Evolutionary conservation across 2,329 filamentous ascomycete genomes (phyloP).

Genomic region (Fusarium longipes): DNA sequence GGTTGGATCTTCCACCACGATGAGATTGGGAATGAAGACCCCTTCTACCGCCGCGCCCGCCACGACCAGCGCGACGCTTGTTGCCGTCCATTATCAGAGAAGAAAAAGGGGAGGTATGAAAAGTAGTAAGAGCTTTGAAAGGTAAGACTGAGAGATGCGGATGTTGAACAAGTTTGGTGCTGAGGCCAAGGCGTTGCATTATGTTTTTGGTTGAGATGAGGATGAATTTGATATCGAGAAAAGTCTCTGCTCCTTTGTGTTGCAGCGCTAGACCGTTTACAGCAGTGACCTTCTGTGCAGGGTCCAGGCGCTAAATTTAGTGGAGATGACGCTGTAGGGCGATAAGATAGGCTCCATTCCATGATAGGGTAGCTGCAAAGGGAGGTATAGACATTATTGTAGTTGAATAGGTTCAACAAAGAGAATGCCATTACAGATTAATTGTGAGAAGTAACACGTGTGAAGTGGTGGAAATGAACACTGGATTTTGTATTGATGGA

Average conservation of each 20-base stretch:
- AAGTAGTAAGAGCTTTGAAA: neutral
- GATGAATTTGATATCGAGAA: slow-evolving; percentile 22
- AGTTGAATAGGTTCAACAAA: neutral
- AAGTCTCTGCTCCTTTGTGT: slow-evolving; percentile 27
- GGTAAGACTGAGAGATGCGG: neutral
- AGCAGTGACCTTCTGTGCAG: neutral
- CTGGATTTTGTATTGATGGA: neutral
- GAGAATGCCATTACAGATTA: too few relatives aligned
- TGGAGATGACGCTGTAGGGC: neutral
- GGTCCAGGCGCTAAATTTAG: neutral
- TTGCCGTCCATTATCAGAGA: slow-evolving; percentile 20
- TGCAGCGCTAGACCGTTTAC: neutral
- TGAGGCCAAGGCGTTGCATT: slow-evolving; percentile 23
- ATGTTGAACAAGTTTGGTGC: neutral
- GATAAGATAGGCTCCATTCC: too few relatives aligned
- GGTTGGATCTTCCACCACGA: slow-evolving; percentile 5
- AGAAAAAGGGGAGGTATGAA: neutral
- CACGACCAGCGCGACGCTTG: slow-evolving; percentile 22
- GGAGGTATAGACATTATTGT: too few relatives aligned
- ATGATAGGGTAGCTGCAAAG: neutral
- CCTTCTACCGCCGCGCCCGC: slow-evolving; percentile 24
- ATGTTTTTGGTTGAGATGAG: slow-evolving; percentile 2
- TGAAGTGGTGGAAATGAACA: neutral
- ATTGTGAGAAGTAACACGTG: neutral
- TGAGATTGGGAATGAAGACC: slow-evolving; percentile 7